Evolutionary conservation across 2,329 filamentous ascomycete species (phyloP).

Genomic region (Talaromyces amestolkiae): DNA sequence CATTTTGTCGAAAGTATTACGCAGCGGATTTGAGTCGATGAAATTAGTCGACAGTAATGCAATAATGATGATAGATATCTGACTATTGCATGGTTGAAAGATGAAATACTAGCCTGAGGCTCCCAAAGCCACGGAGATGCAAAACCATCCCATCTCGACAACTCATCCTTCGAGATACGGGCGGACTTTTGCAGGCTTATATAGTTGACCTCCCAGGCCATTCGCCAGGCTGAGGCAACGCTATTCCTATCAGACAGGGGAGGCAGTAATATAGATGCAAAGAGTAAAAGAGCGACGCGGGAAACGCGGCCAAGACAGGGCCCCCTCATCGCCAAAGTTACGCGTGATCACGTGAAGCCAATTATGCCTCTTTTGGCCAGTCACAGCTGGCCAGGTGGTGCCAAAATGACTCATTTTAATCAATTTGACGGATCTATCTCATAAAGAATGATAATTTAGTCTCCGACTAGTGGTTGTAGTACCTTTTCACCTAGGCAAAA

Average conservation of each 20-base stretch:
- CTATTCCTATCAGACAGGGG: constrained; percentile 3
- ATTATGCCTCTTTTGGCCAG: constrained; percentile 15
- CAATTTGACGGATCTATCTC: neutral
- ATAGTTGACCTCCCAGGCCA: neutral
- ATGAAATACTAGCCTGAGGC: constrained; percentile 4
- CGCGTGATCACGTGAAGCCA: constrained; percentile 36
- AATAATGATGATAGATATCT: neutral
- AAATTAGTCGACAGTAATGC: neutral
- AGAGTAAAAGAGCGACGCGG: neutral
- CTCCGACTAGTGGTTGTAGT: neutral
- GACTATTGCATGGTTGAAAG: neutral
- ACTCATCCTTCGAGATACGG: neutral
- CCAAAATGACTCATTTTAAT: constrained; percentile 8
- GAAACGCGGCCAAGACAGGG: constrained; percentile 26
- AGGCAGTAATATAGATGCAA: neutral
- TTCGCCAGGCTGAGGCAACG: neutral
- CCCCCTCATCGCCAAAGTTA: constrained; percentile 34
- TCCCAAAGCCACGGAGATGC: neutral
- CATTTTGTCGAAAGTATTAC: constrained; percentile 3
- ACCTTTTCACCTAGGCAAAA: neutral
- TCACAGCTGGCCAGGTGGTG: constrained; percentile 4
- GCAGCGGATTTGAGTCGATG: no score
- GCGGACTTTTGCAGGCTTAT: neutral
- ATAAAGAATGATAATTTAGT: neutral
- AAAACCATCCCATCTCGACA: neutral